Conservation (phyloP, 768 basidiomycete species). For the Xerocomellus chrysenteron region DNA sequence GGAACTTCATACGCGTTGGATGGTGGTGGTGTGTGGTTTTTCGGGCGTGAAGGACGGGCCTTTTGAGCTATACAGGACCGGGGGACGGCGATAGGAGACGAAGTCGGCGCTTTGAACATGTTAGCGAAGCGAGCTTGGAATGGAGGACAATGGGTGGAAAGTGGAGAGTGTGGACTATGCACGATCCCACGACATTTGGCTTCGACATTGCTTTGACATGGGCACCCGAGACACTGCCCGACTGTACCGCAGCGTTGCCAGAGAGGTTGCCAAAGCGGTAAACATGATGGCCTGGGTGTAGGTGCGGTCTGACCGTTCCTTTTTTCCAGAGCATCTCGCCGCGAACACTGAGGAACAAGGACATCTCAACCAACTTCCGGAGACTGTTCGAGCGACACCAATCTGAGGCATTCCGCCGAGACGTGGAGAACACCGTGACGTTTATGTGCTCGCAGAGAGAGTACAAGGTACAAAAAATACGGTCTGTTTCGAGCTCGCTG, state of each 20-base stretch:
- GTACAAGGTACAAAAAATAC: conserved; percentile 51
- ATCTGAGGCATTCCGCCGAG: conserved; percentile 38
- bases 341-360: conserved; percentile 38
- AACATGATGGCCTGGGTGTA: background rate
- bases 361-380: conserved; percentile 53
- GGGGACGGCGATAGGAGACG: too few relatives aligned
- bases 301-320: background rate
- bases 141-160: conserved; percentile 21
- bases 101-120: conserved; percentile 18
- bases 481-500: background rate
- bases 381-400: conserved; percentile 45
- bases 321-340: conserved; percentile 37
- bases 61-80: conserved; percentile 19
- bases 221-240: conserved; percentile 11
- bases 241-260: conserved; percentile 31
- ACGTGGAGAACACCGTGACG: conserved; percentile 57
- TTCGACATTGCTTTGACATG: conserved; percentile 29
- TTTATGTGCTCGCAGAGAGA: conserved; percentile 74
- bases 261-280: conserved; percentile 32
- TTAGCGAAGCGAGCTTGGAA: background rate
- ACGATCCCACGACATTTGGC: conserved; percentile 15
- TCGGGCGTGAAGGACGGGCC: background rate
- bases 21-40: too few relatives aligned
- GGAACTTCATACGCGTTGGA: conserved; percentile 16
- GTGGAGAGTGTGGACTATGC: conserved; percentile 4